These are phyloP conservation scores for Thalassiosira mediterranea DNA, from an alignment of 352 stramenopile genomes.

Conservation along the genomic window DNA sequence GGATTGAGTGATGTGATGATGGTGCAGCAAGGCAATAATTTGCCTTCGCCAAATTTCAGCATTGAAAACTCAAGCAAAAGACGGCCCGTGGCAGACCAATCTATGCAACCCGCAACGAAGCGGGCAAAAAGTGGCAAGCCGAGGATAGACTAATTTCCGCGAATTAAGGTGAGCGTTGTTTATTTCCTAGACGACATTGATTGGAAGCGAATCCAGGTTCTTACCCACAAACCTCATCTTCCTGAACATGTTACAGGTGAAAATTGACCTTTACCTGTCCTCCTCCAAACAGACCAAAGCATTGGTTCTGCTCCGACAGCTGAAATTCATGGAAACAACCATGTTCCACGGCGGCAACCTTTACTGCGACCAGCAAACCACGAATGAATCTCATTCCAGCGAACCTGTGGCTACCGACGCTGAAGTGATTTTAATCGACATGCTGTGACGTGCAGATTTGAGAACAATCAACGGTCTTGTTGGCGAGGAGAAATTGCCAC, in stretches of 20 bases:
- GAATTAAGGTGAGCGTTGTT: conserved; percentile 59
- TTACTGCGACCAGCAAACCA: conserved; percentile 68
- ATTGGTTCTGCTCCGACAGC: conserved; percentile 69
- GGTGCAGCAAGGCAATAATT: conserved; percentile 2
- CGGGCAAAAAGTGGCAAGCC: conserved; percentile 67
- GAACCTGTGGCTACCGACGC: conserved; percentile 60
- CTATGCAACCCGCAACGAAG: conserved; percentile 69
- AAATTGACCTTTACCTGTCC: conserved; percentile 65
- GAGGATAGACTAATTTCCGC: conserved; percentile 77
- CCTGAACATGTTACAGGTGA: conserved; percentile 45
- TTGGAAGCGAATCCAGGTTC: conserved; percentile 1
- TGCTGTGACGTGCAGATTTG: conserved; percentile 56
- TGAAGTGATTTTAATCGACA: conserved; percentile 80
- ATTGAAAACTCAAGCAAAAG: conserved; percentile 44
- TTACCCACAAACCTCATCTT: not conserved
- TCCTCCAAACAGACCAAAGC: conserved; percentile 65
- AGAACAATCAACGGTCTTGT: not conserved
- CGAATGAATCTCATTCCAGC: conserved; percentile 14
- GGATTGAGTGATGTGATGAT: conserved; percentile 36
- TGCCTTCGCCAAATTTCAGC: conserved; percentile 28
- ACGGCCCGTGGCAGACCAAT: conserved; percentile 32
- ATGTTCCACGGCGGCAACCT: conserved; percentile 68
- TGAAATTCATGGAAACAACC: conserved; percentile 78
- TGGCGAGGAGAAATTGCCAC: too few relatives aligned
- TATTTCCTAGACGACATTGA: too few relatives aligned